These are phyloP conservation scores for Plasmodium coatneyi DNA, from an alignment of 169 alveolate species.

Conservation along the genomic window DNA sequence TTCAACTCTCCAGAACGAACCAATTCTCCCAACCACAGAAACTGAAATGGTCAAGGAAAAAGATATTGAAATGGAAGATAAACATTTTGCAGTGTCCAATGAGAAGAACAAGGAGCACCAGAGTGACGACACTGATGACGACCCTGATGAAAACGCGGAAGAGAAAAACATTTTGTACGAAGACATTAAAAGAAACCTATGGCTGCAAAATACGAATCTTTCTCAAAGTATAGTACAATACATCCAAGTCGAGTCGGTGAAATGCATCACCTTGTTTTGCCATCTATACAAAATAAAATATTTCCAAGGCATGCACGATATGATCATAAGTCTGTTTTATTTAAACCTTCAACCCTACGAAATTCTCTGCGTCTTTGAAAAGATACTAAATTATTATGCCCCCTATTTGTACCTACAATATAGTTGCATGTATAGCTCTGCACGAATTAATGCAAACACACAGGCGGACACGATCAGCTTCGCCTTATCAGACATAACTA, in stretches of 20 bases:
- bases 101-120: background rate
- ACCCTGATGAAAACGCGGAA: background rate
- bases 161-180: conserved; percentile 42
- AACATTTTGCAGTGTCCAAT: background rate
- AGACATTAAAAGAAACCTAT: conserved; percentile 65
- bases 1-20: background rate
- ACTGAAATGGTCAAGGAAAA: background rate
- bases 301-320: conserved; percentile 75
- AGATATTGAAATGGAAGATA: background rate
- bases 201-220: conserved; percentile 43
- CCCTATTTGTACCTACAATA: conserved; percentile 52
- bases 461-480: background rate
- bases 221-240: conserved; percentile 18
- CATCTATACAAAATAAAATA: conserved; percentile 28
- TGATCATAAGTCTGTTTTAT: conserved; percentile 67
- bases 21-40: background rate
- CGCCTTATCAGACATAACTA: conserved; percentile 21
- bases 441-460: background rate
- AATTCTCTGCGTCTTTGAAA: conserved; percentile 70
- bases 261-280: conserved; percentile 63
- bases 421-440: background rate
- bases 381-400: conserved; percentile 62
- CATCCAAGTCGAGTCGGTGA: conserved; percentile 44
- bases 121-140: background rate
- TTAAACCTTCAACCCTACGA: conserved; percentile 63